phyloP scores from a whole-genome alignment of 2,329 filamentous ascomycete species.

The Cordyceps javanica region DNA sequence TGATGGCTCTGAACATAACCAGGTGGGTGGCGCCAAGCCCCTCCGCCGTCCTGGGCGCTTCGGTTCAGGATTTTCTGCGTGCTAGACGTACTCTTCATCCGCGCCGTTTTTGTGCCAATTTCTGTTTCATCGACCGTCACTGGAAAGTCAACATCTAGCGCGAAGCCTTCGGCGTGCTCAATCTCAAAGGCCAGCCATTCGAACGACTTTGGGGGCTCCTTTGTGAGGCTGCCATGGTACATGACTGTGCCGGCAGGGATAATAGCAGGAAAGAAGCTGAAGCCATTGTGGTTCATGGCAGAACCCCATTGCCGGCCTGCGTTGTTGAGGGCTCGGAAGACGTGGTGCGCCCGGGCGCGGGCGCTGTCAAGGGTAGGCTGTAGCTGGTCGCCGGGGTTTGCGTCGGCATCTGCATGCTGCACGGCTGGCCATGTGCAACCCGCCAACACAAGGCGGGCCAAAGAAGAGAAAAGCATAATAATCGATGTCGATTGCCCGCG shows the following conservation, averaged over 20 bases:
- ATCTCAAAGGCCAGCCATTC: conserved; percentile 75
- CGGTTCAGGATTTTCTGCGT: conserved; percentile 1
- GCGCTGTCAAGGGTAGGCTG: conserved; percentile 22
- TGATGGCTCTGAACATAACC: conserved; percentile 65
- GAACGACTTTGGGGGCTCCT: conserved; percentile 42
- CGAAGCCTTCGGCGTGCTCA: conserved; percentile 65
- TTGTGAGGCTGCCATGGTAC: conserved; percentile 55
- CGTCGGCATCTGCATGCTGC: background rate
- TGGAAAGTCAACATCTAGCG: conserved; percentile 22
- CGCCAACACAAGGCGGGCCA: background rate
- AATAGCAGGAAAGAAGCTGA: conserved; percentile 61
- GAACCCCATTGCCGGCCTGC: conserved; percentile 71
- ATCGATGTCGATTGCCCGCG: background rate
- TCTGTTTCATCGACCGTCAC: background rate
- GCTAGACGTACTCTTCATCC: background rate
- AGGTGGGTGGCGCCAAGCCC: background rate
- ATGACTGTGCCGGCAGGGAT: conserved; percentile 59
- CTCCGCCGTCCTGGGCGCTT: background rate
- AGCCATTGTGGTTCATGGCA: conserved; percentile 67
- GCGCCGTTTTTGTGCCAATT: background rate
- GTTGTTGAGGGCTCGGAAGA: conserved; percentile 69
- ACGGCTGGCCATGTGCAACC: background rate
- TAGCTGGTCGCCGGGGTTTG: background rate
- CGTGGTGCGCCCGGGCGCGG: conserved; percentile 50
- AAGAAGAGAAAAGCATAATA: background rate